Evolutionary conservation across 1,284 basidiomycete genomes (phyloP).

Genomic region (Tylopilus sp.): DNA sequence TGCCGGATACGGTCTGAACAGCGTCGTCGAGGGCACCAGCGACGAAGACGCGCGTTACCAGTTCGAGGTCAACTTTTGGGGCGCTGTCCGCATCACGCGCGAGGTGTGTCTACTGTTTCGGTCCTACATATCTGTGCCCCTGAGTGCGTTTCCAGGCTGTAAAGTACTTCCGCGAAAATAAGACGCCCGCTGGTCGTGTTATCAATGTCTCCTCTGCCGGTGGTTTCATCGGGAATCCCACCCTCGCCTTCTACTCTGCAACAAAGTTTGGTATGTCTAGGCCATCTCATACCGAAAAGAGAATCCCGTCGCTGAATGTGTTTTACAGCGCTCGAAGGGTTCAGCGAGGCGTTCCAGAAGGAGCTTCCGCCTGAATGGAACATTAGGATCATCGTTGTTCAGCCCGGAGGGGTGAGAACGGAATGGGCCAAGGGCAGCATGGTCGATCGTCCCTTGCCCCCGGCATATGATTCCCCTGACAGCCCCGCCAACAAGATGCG

Average conservation of each 20-base stretch:
- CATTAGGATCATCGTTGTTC: constrained; percentile 22
- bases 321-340: constrained; percentile 23
- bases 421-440: constrained; percentile 26
- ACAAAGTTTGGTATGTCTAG: constrained; percentile 25
- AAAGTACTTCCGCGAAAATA: constrained; percentile 25
- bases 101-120: constrained; percentile 8
- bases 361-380: constrained; percentile 28
- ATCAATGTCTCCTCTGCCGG: constrained; percentile 24
- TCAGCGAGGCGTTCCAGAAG: constrained; percentile 22
- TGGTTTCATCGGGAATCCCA: constrained; percentile 21
- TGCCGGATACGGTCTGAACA: constrained; percentile 33
- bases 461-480: constrained; percentile 15
- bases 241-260: constrained; percentile 23
- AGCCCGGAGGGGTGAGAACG: constrained; percentile 25
- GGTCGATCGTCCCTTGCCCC: constrained; percentile 17
- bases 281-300: too few species aligned
- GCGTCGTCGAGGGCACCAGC: constrained; percentile 26
- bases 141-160: constrained; percentile 15
- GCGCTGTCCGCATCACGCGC: constrained; percentile 31
- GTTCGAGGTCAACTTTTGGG: constrained; percentile 44
- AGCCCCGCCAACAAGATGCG: constrained; percentile 19
- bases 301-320: not conserved
- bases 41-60: constrained; percentile 33
- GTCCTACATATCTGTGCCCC: not conserved
- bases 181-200: constrained; percentile 20